Percentiles rank a stretch among this genome's conserved stretches.
phyloP scores from a whole-genome alignment of 1,139 yeast species.

The Blastobotrys serpentis region DNA sequence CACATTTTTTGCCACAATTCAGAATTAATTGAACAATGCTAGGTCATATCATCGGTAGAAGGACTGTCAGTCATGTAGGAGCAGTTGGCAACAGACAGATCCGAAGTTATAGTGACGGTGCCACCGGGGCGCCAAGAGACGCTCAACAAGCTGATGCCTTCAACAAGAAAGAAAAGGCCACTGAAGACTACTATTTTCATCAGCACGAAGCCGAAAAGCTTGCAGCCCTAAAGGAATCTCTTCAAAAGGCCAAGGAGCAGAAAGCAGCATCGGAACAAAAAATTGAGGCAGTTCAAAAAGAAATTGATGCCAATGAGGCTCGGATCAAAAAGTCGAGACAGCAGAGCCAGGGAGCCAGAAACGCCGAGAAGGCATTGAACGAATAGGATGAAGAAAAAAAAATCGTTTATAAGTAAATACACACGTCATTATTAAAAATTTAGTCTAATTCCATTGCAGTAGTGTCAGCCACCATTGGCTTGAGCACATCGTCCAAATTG shows the following conservation, averaged over 20 bases:
- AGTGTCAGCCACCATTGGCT: conserved; percentile 14
- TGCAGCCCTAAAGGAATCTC: conserved; percentile 44
- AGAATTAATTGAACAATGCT: too few relatives aligned
- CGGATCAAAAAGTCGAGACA: conserved; percentile 1
- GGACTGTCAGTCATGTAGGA: conserved; percentile 1
- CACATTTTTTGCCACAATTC: too few relatives aligned
- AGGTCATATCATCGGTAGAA: conserved; percentile 3
- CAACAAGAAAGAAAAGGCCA: conserved; percentile 65
- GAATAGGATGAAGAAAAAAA: conserved; percentile 1
- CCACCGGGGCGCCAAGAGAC: conserved; percentile 55
- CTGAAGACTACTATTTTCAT: conserved; percentile 63
- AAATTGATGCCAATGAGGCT: conserved; percentile 10
- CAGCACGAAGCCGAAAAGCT: conserved; percentile 64
- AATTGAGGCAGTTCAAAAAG: conserved; percentile 38
- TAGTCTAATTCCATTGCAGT: conserved; percentile 12
- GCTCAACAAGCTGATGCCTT: conserved; percentile 50
- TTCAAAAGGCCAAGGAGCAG: conserved; percentile 30
- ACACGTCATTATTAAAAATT: background rate
- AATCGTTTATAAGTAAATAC: background rate
- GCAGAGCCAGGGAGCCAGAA: background rate
- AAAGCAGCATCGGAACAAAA: conserved; percentile 28
- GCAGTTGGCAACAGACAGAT: conserved; percentile 9
- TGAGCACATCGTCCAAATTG: conserved; percentile 17
- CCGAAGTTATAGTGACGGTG: conserved; percentile 44
- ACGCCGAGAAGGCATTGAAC: conserved; percentile 6